phyloP scores from a whole-genome alignment of 2,329 filamentous ascomycete genomes.

The Botrytis fragariae region DNA sequence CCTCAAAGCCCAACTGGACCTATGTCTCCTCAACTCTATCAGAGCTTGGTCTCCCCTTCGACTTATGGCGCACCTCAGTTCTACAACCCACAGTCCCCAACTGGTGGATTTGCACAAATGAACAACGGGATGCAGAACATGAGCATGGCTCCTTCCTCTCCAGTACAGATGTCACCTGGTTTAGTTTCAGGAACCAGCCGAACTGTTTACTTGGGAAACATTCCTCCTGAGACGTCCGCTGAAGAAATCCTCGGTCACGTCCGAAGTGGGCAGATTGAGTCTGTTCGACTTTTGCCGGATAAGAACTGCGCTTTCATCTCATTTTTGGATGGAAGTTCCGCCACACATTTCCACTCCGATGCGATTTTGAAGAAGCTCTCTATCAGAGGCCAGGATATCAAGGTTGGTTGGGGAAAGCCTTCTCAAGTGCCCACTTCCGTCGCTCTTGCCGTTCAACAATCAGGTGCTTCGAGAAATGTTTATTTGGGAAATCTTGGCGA shows the following conservation, averaged over 20 bases:
- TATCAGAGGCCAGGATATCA: slow-evolving; percentile 98
- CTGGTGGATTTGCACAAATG: slow-evolving; percentile 60
- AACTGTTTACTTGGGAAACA: slow-evolving; percentile 96
- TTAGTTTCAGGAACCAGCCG: slow-evolving; percentile 88
- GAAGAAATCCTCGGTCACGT: slow-evolving; percentile 97
- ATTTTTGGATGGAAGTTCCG: slow-evolving; percentile 94
- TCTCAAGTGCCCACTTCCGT: slow-evolving; percentile 97
- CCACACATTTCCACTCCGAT: slow-evolving; percentile 98
- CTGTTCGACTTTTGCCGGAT: slow-evolving; percentile 92
- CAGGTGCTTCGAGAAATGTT: slow-evolving; percentile 92
- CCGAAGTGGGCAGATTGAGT: slow-evolving; percentile 96
- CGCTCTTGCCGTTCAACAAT: slow-evolving; percentile 95
- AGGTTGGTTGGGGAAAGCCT: slow-evolving; percentile 98
- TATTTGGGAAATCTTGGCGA: slow-evolving; percentile 93
- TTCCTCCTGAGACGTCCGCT: slow-evolving; percentile 93
- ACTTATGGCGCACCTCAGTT: slow-evolving; percentile 79
- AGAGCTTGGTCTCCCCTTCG: slow-evolving; percentile 81
- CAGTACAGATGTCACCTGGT: slow-evolving; percentile 73
- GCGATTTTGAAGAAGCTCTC: slow-evolving; percentile 99
- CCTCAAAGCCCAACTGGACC: slow-evolving; percentile 73
- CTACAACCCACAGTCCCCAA: slow-evolving; percentile 82
- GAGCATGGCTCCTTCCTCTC: slow-evolving; percentile 63
- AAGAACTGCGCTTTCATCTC: slow-evolving; percentile 99
- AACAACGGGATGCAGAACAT: slow-evolving; percentile 46
- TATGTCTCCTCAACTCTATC: slow-evolving; percentile 80